These are phyloP conservation scores for Tillandsia leiboldiana DNA, from an alignment of 176 grass and related monocot species.

Conservation along the genomic window DNA sequence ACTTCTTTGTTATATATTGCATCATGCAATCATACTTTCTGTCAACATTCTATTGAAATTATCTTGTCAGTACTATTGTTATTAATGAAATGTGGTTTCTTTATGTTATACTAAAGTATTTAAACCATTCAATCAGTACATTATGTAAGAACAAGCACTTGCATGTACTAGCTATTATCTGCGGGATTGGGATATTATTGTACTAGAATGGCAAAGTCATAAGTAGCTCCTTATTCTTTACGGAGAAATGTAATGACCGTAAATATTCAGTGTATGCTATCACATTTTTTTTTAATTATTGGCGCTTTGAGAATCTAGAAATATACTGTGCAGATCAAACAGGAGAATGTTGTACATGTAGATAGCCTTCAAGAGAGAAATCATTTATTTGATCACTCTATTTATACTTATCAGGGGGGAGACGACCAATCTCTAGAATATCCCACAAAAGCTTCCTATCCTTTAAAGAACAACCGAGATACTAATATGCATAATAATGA, in stretches of 20 bases:
- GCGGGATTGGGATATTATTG: neutral
- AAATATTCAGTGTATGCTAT: neutral
- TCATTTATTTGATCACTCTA: neutral
- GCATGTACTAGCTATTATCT: neutral
- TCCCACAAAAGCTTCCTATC: constrained; percentile 5
- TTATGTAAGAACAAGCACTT: neutral
- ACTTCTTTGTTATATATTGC: neutral
- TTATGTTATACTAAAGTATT: neutral
- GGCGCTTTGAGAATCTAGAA: neutral
- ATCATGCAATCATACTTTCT: neutral
- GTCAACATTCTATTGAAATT: neutral
- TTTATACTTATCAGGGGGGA: neutral
- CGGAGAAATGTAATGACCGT: neutral
- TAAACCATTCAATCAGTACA: neutral
- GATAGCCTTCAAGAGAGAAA: neutral
- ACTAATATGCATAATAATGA: constrained; percentile 5
- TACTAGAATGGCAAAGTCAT: neutral
- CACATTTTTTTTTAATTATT: neutral
- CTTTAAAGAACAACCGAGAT: neutral
- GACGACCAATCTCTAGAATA: constrained; percentile 6
- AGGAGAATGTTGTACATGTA: neutral
- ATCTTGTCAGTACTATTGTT: neutral
- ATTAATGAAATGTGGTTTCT: neutral
- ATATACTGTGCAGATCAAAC: constrained; percentile 15
- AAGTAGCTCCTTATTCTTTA: neutral